phyloP scores from a whole-genome alignment of 2,329 filamentous ascomycete genomes.

The Aspergillus pseudoterreus region DNA sequence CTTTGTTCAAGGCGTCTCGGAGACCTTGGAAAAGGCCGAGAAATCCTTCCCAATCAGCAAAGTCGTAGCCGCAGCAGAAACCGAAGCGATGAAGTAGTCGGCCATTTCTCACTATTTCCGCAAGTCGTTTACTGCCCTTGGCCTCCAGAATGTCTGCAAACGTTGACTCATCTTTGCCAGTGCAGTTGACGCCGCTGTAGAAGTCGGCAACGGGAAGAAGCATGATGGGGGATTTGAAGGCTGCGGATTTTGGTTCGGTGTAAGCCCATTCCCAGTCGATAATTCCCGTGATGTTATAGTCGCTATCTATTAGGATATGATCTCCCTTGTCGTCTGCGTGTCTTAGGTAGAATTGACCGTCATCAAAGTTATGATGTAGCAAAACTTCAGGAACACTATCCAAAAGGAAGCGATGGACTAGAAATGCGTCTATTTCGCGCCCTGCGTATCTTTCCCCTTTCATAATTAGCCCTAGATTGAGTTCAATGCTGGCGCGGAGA shows the following conservation, averaged over 20 bases:
- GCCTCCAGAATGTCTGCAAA: slow-evolving; percentile 34
- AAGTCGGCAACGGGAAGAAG: slow-evolving; percentile 42
- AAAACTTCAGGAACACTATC: slow-evolving; percentile 23
- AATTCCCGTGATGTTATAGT: slow-evolving; percentile 47
- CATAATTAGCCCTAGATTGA: slow-evolving; percentile 38
- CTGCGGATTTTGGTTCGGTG: slow-evolving; percentile 30
- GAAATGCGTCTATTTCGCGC: slow-evolving; percentile 33
- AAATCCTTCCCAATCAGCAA: slow-evolving; percentile 43
- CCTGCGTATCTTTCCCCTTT: slow-evolving; percentile 36
- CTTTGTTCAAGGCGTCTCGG: slow-evolving; percentile 30
- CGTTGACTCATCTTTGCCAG: slow-evolving; percentile 37
- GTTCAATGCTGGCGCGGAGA: slow-evolving; percentile 28
- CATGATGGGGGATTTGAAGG: slow-evolving; percentile 43
- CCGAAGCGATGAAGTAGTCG: slow-evolving; percentile 37
- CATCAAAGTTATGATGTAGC: slow-evolving; percentile 17
- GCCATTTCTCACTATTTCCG: slow-evolving; percentile 35
- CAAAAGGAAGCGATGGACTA: slow-evolving; percentile 43
- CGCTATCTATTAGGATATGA: slow-evolving; percentile 46
- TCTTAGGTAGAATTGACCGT: slow-evolving; percentile 43
- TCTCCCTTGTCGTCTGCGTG: slow-evolving; percentile 50
- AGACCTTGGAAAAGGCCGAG: slow-evolving; percentile 41
- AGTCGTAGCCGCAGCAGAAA: slow-evolving; percentile 44
- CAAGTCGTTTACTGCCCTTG: slow-evolving; percentile 36
- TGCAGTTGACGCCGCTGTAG: slow-evolving; percentile 32
- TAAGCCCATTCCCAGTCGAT: slow-evolving; percentile 47